phyloP scores from a whole-genome alignment of 306 rosid genomes.

The Prinsepia uniflora region DNA sequence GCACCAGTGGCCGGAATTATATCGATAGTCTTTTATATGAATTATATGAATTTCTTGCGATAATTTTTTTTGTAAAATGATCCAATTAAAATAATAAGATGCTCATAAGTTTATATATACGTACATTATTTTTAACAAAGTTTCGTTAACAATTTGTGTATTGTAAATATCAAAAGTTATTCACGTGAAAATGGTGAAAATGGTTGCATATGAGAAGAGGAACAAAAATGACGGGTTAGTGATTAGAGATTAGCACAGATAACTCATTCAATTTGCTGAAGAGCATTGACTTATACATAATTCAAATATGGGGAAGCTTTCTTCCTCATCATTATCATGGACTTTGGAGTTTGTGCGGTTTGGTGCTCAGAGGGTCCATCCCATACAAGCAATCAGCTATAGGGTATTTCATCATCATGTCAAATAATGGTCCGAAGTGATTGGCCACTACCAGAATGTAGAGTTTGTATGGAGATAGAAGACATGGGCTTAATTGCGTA shows the following conservation, averaged over 20 bases:
- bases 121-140: too few relatives aligned
- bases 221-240: not conserved
- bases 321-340: not conserved
- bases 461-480: slow-evolving; percentile 2
- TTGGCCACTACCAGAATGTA: slow-evolving; percentile 19
- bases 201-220: not conserved
- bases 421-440: slow-evolving; percentile 40
- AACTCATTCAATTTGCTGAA: not conserved
- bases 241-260: not conserved
- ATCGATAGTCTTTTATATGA: too few relatives aligned
- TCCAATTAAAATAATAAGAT: too few relatives aligned
- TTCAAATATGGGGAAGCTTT: slow-evolving; percentile 1
- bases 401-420: slow-evolving; percentile 21
- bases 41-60: too few relatives aligned
- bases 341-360: not conserved
- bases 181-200: not conserved
- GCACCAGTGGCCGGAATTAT: too few relatives aligned
- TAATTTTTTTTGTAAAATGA: too few relatives aligned
- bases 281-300: slow-evolving; percentile 5
- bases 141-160: too few relatives aligned
- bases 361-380: slow-evolving; percentile 27
- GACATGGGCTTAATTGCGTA: slow-evolving; percentile 30
- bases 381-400: not conserved
- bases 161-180: not conserved
- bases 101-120: too few relatives aligned